These are phyloP conservation scores for Coriaria nepalensis DNA, from an alignment of 306 rosid species.

Conservation along the genomic window DNA sequence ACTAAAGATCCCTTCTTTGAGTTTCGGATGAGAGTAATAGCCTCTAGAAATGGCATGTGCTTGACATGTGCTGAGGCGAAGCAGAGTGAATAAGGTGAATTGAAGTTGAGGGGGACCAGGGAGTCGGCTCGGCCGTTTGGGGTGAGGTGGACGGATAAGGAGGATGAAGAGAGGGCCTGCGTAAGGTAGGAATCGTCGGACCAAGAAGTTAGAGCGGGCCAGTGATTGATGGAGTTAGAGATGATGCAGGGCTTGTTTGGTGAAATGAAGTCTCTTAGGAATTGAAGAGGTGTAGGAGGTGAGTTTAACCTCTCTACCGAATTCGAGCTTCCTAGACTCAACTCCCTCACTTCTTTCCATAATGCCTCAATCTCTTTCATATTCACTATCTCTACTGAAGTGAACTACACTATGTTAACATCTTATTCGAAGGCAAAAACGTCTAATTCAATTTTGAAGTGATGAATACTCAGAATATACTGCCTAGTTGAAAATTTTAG, in stretches of 20 bases:
- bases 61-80: constrained; percentile 29
- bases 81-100: constrained; percentile 14
- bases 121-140: constrained; percentile 70
- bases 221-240: constrained; percentile 48
- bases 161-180: constrained; percentile 32
- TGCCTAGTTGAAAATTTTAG: too few species aligned
- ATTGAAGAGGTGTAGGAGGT: constrained; percentile 45
- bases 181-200: constrained; percentile 36
- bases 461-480: too few species aligned
- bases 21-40: constrained; percentile 21
- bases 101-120: constrained; percentile 14
- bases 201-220: constrained; percentile 69
- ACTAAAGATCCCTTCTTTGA: constrained; percentile 9
- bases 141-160: constrained; percentile 71
- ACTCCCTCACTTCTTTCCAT: constrained; percentile 62
- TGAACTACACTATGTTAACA: too few species aligned
- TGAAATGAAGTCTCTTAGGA: constrained; percentile 42
- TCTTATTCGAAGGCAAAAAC: too few species aligned
- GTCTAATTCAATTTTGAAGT: too few species aligned
- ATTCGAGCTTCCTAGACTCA: constrained; percentile 38
- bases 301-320: constrained; percentile 33
- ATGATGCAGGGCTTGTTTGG: constrained; percentile 74
- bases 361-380: constrained; percentile 30
- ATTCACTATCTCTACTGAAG: too few species aligned
- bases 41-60: constrained; percentile 17